phyloP scores from a whole-genome alignment of 2,329 filamentous ascomycete genomes.

The Dothideomycetes sp. region DNA sequence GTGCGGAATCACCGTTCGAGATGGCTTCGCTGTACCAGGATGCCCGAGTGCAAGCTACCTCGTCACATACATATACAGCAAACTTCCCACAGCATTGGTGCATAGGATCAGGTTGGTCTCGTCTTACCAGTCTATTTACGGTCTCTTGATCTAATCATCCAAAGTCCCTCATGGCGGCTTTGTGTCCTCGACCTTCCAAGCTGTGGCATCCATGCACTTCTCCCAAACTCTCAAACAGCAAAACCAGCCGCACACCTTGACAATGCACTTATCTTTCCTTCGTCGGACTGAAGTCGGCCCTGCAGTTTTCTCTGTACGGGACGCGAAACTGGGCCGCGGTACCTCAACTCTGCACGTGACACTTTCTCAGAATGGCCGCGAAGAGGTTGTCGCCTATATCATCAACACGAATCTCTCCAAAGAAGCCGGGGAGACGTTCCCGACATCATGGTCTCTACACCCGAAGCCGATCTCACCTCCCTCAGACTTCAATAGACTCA shows the following conservation, averaged over 20 bases:
- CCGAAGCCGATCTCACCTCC: slow-evolving; percentile 34
- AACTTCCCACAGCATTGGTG: slow-evolving; percentile 49
- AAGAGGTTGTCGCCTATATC: slow-evolving; percentile 53
- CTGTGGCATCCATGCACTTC: slow-evolving; percentile 50
- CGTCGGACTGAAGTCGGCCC: slow-evolving; percentile 50
- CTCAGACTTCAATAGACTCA: no score
- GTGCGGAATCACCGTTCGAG: slow-evolving; percentile 7
- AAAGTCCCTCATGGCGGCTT: slow-evolving; percentile 64
- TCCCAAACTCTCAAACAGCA: slow-evolving; percentile 43
- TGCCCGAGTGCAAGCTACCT: slow-evolving; percentile 35
- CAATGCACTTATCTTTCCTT: slow-evolving; percentile 55
- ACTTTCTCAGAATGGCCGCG: slow-evolving; percentile 39
- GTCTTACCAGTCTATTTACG: not conserved
- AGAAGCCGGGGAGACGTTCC: slow-evolving; percentile 47
- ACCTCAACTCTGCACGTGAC: slow-evolving; percentile 53
- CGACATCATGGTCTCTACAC: slow-evolving; percentile 42
- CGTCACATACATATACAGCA: slow-evolving; percentile 48
- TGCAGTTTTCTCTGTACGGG: slow-evolving; percentile 46
- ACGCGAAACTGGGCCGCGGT: slow-evolving; percentile 54
- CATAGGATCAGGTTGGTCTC: slow-evolving; percentile 47
- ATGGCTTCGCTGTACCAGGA: slow-evolving; percentile 36
- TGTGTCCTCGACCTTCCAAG: slow-evolving; percentile 51
- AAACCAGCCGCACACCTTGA: slow-evolving; percentile 52
- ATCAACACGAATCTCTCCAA: slow-evolving; percentile 51
- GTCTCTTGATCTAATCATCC: slow-evolving; percentile 1